Conservation (phyloP, 202 grass and related monocot genomes). For the Bolboschoenoplectus hybrid region DNA sequence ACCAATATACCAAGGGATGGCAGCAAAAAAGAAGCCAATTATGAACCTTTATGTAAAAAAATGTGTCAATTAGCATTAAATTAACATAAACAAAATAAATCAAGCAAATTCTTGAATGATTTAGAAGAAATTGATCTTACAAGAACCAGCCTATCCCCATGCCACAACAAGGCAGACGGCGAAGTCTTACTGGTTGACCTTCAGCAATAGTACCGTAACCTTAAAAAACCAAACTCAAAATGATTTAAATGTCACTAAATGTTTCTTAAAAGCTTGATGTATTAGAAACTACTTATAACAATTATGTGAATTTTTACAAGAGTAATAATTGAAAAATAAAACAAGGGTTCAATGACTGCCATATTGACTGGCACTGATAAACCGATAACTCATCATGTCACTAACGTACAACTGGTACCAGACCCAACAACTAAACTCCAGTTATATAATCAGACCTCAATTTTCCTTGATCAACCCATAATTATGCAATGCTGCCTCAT, state of each 20-base stretch:
- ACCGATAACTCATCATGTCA: not conserved
- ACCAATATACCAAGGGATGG: slow-evolving; percentile 90
- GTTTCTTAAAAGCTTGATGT: not conserved
- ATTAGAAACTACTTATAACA: not conserved
- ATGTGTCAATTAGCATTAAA: slow-evolving; percentile 9
- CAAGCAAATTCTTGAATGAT: slow-evolving; percentile 1
- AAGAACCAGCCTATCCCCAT: slow-evolving; percentile 83
- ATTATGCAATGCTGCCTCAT: not conserved
- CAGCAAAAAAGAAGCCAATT: slow-evolving; percentile 77
- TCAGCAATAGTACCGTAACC: slow-evolving; percentile 60
- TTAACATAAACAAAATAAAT: slow-evolving; percentile 1
- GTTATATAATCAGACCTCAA: not conserved
- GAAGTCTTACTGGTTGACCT: slow-evolving; percentile 64
- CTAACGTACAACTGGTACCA: not conserved
- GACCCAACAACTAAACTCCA: not conserved
- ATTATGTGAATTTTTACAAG: not conserved
- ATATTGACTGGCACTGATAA: not conserved
- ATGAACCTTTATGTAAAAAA: slow-evolving; percentile 65
- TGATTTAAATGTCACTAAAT: not conserved
- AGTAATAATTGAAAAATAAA: not conserved
- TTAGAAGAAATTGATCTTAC: slow-evolving; percentile 47
- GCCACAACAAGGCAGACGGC: slow-evolving; percentile 72
- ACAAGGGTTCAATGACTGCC: not conserved
- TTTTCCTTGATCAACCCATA: not conserved
- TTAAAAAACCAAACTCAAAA: slow-evolving; percentile 42